A percentile compares a stretch with the other conserved stretches of the same genome.
phyloP scores from a whole-genome alignment of 768 basidiomycete species.

The Clathrus columnatus region DNA sequence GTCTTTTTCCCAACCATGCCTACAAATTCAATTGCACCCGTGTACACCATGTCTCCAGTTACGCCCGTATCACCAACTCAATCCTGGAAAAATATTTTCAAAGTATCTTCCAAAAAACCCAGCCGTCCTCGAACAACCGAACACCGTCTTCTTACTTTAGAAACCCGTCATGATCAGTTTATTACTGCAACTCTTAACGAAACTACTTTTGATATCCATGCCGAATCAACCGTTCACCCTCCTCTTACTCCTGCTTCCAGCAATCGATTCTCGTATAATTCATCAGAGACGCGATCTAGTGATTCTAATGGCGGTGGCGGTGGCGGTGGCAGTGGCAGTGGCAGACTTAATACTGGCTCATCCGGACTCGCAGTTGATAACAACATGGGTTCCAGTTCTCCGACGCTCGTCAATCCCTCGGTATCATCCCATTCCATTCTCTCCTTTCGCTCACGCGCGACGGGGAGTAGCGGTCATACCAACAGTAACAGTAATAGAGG shows the following conservation, averaged over 20 bases:
- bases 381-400: conserved; percentile 22
- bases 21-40: background rate
- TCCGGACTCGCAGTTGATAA: conserved; percentile 1
- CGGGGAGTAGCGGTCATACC: conserved; percentile 12
- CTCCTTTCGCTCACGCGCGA: conserved; percentile 13
- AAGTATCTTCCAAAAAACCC: conserved; percentile 4
- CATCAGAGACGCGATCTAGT: conserved; percentile 66
- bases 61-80: conserved; percentile 4
- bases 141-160: conserved; percentile 10
- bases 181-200: conserved; percentile 5
- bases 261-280: conserved; percentile 68
- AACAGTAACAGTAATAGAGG: conserved; percentile 26
- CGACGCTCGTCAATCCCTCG: conserved; percentile 16
- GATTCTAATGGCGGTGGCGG: conserved; percentile 35
- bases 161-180: conserved; percentile 4
- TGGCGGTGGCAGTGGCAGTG: no score
- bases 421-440: conserved; percentile 17
- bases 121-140: background rate
- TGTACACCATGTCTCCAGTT: conserved; percentile 8
- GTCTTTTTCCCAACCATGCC: background rate
- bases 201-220: conserved; percentile 2
- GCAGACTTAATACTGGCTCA: background rate
- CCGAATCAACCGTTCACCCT: conserved; percentile 31
- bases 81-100: conserved; percentile 12
- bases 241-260: conserved; percentile 49